phyloP scores from a whole-genome alignment of 495 filamentous ascomycete genomes.

The Recurvomyces mirabilis region DNA sequence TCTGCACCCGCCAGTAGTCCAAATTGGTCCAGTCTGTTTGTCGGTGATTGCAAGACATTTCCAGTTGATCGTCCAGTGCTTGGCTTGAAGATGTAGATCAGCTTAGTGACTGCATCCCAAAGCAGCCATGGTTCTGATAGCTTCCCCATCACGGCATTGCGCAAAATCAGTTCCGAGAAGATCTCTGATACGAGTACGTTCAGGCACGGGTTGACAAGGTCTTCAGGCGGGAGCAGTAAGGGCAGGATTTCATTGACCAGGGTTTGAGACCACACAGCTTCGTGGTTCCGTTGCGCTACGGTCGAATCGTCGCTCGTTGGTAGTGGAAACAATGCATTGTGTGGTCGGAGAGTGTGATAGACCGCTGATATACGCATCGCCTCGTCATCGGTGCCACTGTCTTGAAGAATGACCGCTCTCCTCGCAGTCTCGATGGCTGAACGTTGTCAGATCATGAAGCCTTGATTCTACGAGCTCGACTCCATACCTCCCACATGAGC shows the following conservation, averaged over 20 bases:
- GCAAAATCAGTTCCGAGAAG: slow-evolving; percentile 73
- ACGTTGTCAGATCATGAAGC: no score
- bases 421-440: not conserved
- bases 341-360: slow-evolving; percentile 74
- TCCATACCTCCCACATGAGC: slow-evolving; percentile 63
- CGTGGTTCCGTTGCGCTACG: slow-evolving; percentile 57
- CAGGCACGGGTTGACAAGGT: slow-evolving; percentile 76
- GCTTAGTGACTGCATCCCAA: slow-evolving; percentile 66
- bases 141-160: slow-evolving; percentile 62
- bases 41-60: not conserved
- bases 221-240: slow-evolving; percentile 79
- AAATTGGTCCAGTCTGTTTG: slow-evolving; percentile 25
- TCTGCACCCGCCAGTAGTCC: slow-evolving; percentile 25
- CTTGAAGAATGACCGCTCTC: no score
- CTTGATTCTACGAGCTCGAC: slow-evolving; percentile 21
- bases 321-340: slow-evolving; percentile 65
- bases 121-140: slow-evolving; percentile 76
- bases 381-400: no score
- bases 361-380: slow-evolving; percentile 31
- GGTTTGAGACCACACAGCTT: slow-evolving; percentile 68
- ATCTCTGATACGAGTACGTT: slow-evolving; percentile 73
- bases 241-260: slow-evolving; percentile 68
- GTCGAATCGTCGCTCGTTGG: slow-evolving; percentile 38
- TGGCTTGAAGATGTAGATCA: slow-evolving; percentile 30
- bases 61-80: not conserved